A percentile compares a stretch with the other conserved stretches of the same genome.
Evolutionary conservation across 805 yeast species (phyloP).

Genomic region (Wickerhamomyces bovis): DNA sequence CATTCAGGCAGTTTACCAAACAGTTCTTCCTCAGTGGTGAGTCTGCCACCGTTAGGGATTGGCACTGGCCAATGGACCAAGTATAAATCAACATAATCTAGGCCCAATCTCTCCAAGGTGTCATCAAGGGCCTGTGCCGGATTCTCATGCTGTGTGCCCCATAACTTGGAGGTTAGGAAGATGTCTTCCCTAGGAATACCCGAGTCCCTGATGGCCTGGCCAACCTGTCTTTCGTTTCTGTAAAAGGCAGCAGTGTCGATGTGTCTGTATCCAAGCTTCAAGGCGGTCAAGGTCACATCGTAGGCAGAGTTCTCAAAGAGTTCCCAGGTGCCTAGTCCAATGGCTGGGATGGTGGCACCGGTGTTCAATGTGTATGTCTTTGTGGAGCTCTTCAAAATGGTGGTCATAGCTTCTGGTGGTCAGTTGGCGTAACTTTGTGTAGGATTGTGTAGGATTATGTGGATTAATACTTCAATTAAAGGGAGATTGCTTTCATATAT

Average conservation of each 20-base stretch:
- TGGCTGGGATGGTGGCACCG: conserved; percentile 41
- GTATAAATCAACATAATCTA: conserved; percentile 74
- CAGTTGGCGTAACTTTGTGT: no score
- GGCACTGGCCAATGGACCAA: conserved; percentile 82
- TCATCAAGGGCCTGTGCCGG: conserved; percentile 48
- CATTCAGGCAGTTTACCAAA: background rate
- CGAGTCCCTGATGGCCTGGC: conserved; percentile 28
- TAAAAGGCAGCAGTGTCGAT: conserved; percentile 56
- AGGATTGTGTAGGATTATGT: no score
- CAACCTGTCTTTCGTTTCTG: conserved; percentile 49
- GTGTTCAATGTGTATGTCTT: conserved; percentile 32
- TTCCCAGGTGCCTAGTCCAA: conserved; percentile 6
- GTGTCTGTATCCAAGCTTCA: conserved; percentile 48
- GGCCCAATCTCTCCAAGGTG: conserved; percentile 7
- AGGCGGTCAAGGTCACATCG: conserved; percentile 6
- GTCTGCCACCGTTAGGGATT: conserved; percentile 11
- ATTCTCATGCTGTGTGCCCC: conserved; percentile 40
- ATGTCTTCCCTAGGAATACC: conserved; percentile 5
- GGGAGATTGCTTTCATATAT: no score
- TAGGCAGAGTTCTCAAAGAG: conserved; percentile 3
- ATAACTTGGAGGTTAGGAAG: conserved; percentile 48
- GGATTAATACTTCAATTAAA: no score
- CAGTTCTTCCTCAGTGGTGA: background rate
- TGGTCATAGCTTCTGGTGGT: background rate
- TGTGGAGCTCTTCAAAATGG: background rate